These are phyloP conservation scores for Gremmenia infestans DNA, from an alignment of 2,329 filamentous ascomycete species.

Conservation along the genomic window DNA sequence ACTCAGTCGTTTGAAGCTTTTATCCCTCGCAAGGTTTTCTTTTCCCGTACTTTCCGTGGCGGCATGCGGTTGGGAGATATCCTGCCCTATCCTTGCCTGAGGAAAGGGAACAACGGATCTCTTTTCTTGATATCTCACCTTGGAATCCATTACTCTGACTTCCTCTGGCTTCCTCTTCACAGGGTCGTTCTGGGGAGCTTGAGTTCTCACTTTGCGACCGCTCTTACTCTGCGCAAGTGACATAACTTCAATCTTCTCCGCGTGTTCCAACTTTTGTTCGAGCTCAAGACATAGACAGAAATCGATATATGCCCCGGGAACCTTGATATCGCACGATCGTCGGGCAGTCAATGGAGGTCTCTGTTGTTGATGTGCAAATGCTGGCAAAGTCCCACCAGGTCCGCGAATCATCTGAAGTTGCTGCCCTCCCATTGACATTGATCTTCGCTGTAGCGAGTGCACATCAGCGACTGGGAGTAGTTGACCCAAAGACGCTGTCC, in stretches of 20 bases:
- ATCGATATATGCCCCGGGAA: slow-evolving; percentile 16
- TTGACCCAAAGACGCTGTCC: slow-evolving; percentile 16
- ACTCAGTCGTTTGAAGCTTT: slow-evolving; percentile 19
- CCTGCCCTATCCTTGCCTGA: neutral
- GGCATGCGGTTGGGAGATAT: slow-evolving; percentile 3
- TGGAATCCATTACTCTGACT: slow-evolving; percentile 1
- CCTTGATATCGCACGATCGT: slow-evolving; percentile 15
- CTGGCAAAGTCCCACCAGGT: slow-evolving; percentile 9
- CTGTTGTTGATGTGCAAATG: slow-evolving; percentile 3
- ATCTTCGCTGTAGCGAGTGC: slow-evolving; percentile 10
- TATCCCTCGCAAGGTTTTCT: neutral
- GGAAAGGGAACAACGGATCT: neutral
- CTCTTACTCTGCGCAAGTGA: neutral
- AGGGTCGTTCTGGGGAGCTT: neutral
- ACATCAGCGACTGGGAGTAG: slow-evolving; percentile 18
- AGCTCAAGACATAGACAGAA: slow-evolving; percentile 7
- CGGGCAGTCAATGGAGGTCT: slow-evolving; percentile 9
- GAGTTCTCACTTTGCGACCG: neutral
- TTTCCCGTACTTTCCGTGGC: neutral
- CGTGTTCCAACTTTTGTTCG: slow-evolving; percentile 17
- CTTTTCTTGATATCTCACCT: slow-evolving; percentile 1
- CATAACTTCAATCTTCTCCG: slow-evolving; percentile 15
- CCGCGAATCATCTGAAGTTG: slow-evolving; percentile 8
- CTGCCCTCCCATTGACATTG: slow-evolving; percentile 8
- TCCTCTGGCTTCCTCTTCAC: neutral